Evolutionary conservation across 805 yeast species (phyloP), one percentile per base, ranked within the genome.

Genomic region (Schwanniomyces pseudopolymorphus): DNA sequence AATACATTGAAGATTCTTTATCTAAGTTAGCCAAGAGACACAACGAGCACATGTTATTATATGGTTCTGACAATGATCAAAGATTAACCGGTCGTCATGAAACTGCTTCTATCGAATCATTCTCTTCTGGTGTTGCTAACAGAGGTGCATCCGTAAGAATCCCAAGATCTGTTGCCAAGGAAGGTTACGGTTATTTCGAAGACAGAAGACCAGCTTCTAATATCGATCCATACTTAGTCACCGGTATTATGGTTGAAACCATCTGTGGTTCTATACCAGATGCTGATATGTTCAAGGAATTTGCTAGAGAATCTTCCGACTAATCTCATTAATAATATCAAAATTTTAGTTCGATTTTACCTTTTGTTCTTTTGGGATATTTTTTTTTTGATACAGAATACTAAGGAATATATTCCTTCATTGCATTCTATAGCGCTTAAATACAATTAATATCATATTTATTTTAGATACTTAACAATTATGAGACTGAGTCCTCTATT

Each of bases 151-250:
- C 97, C 21, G 83, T 94, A 59, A 90, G 99, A 84, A 94, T 94
- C 69, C 99, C 99, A 77, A 87, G 99, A 80, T 85, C 96, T 39
- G 99, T 94, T 60, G 96, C 96, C 70, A 89, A 89, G 75, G 98
- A 91, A 74, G 97, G 97, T 51, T 89, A 75, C 76, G 99, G 99
- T 51, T 94, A 94, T 84, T 92, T 94, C 64, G 99, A 94, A 82
- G 99, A 94, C 78, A 89, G 99, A 81, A 89, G 99, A 80, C 99
- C 99, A 49, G 99, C 99, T 58, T 91, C 98, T 53, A 94, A 94
- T 86, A 94, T 94, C 63, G 99, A 94, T 75, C 98, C 99, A 59
- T 94, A 94, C 79, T 83, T 92, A 73, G 98, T 94, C 56, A 91
- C 97, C 47, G 99, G 98, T 81, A 90, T 94, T 70, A 89, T 94